Percentiles rank a stretch among this genome's conserved stretches.
Evolutionary conservation across 2,329 filamentous ascomycete genomes (phyloP).

Genomic region (Fusarium kyushuense): DNA sequence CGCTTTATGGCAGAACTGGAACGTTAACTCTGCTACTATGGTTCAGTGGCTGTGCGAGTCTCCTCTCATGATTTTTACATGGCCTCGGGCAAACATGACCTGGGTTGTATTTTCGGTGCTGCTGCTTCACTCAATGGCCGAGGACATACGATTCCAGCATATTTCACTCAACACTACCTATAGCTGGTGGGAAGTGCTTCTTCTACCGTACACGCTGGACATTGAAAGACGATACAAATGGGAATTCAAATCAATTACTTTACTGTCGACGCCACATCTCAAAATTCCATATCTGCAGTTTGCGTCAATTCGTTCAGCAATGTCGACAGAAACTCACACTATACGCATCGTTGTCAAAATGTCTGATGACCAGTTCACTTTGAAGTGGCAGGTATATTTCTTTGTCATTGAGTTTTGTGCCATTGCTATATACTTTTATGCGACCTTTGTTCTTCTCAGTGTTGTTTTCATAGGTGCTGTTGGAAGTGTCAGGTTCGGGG

Average conservation of each 20-base stretch:
- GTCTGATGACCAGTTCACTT: background rate
- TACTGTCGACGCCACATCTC: background rate
- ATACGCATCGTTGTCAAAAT: background rate
- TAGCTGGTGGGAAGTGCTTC: background rate
- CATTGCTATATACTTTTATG: background rate
- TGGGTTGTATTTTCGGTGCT: background rate
- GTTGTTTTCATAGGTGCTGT: background rate
- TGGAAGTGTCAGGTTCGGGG: background rate
- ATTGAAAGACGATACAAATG: background rate
- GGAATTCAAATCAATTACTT: accelerated
- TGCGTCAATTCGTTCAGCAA: accelerated
- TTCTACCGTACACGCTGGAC: background rate
- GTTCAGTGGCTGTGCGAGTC: background rate
- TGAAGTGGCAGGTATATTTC: background rate
- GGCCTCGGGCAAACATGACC: background rate
- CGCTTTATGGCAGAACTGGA: background rate
- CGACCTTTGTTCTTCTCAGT: background rate
- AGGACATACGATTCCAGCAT: background rate
- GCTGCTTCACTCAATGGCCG: background rate
- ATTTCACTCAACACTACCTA: background rate
- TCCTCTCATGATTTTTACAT: background rate
- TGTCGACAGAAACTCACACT: accelerated
- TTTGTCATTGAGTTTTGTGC: background rate
- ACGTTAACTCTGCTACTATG: background rate
- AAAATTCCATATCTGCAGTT: background rate